phyloP scores from a whole-genome alignment of 306 rosid genomes.

The Prunus salicina region DNA sequence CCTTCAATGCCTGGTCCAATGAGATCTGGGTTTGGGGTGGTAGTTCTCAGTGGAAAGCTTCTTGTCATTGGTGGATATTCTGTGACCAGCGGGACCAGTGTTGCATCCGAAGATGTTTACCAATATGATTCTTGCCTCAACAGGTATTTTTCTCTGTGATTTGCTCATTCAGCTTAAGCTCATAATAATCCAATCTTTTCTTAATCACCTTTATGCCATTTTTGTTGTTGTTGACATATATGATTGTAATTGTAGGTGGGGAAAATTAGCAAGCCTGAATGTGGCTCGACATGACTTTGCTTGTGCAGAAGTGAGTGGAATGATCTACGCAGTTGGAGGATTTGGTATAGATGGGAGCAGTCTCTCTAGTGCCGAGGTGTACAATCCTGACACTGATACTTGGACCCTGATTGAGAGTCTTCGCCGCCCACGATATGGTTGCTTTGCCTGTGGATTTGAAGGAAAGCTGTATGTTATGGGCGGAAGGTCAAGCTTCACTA shows the following conservation, averaged over 20 bases:
- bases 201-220: neutral
- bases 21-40: slow-evolving; percentile 64
- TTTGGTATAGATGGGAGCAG: slow-evolving; percentile 55
- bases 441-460: slow-evolving; percentile 84
- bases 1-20: slow-evolving; percentile 72
- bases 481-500: slow-evolving; percentile 92
- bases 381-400: slow-evolving; percentile 56
- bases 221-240: neutral
- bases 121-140: slow-evolving; percentile 84
- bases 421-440: slow-evolving; percentile 95
- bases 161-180: neutral
- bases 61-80: slow-evolving; percentile 84
- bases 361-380: slow-evolving; percentile 84
- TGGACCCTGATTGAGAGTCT: slow-evolving; percentile 80
- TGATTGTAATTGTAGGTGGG: slow-evolving; percentile 61
- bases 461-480: slow-evolving; percentile 97
- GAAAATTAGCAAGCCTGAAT: slow-evolving; percentile 58
- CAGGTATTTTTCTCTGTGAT: slow-evolving; percentile 35
- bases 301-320: slow-evolving; percentile 75
- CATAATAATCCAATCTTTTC: neutral
- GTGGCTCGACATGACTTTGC: slow-evolving; percentile 84
- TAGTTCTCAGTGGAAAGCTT: slow-evolving; percentile 77
- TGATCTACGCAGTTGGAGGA: slow-evolving; percentile 92
- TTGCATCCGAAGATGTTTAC: slow-evolving; percentile 66
- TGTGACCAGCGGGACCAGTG: slow-evolving; percentile 34